Conservation (phyloP, 2,329 filamentous ascomycete genomes). For the Sarocladiaceae sp. region DNA sequence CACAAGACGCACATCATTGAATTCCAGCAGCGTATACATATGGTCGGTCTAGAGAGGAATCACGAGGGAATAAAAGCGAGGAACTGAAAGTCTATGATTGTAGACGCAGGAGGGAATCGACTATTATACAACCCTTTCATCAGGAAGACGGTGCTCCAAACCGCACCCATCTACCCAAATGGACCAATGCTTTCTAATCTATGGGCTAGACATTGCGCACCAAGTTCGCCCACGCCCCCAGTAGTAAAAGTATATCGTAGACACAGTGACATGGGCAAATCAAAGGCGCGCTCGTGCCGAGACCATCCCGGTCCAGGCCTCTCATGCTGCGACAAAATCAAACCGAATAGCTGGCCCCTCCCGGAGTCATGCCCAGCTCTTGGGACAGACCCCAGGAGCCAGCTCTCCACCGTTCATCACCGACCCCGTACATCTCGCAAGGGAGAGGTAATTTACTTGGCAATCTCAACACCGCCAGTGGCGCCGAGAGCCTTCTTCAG, state of each 20-base stretch:
- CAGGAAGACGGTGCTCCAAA: conserved; percentile 6
- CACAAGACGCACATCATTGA: too few relatives aligned
- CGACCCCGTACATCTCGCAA: neutral
- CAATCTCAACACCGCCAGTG: conserved; percentile 58
- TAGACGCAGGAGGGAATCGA: conserved; percentile 17
- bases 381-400: neutral
- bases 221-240: conserved; percentile 4
- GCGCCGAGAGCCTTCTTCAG: conserved; percentile 68
- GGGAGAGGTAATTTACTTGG: conserved; percentile 16
- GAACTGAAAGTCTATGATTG: conserved; percentile 11
- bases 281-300: neutral
- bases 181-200: conserved; percentile 10
- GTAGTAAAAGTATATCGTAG: conserved; percentile 1
- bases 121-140: conserved; percentile 25
- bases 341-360: neutral
- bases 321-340: conserved; percentile 9
- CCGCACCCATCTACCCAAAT: conserved; percentile 8
- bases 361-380: conserved; percentile 5
- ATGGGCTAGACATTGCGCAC: conserved; percentile 1
- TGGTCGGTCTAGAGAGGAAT: too few relatives aligned
- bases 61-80: neutral
- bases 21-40: too few relatives aligned
- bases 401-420: neutral
- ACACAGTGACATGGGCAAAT: conserved; percentile 6
- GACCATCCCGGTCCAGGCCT: conserved; percentile 5